Percentiles rank a stretch among this genome's conserved stretches.
Conservation (phyloP, 2,329 filamentous ascomycete species). For the Pseudofabraea citricarpa region DNA sequence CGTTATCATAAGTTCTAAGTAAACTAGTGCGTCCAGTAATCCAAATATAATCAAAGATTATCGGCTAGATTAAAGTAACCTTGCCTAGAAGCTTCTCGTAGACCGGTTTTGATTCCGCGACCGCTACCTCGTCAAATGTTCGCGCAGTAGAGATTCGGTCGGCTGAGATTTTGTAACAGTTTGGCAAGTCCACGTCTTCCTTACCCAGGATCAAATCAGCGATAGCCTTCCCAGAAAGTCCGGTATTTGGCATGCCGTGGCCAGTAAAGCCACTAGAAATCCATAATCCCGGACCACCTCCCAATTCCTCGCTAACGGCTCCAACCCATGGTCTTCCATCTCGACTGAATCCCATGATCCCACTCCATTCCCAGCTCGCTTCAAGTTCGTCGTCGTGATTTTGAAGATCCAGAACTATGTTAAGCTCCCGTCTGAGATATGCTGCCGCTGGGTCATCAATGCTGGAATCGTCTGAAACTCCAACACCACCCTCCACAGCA, state of each 20-base stretch:
- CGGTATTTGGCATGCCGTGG: slow-evolving; percentile 73
- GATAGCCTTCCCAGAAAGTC: slow-evolving; percentile 59
- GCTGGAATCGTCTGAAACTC: slow-evolving; percentile 53
- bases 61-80: too few species aligned
- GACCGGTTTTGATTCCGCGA: slow-evolving; percentile 20
- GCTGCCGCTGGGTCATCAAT: slow-evolving; percentile 42
- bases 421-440: slow-evolving; percentile 24
- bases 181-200: slow-evolving; percentile 38
- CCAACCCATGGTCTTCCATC: slow-evolving; percentile 71
- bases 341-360: slow-evolving; percentile 72
- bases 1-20: too few species aligned
- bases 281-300: slow-evolving; percentile 54
- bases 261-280: slow-evolving; percentile 65
- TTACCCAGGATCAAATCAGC: slow-evolving; percentile 52
- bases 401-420: slow-evolving; percentile 20
- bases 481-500: slow-evolving; percentile 48
- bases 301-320: slow-evolving; percentile 46
- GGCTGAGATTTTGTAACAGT: slow-evolving; percentile 28
- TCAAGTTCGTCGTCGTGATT: slow-evolving; percentile 36
- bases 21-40: too few species aligned
- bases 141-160: slow-evolving; percentile 19
- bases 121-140: slow-evolving; percentile 16
- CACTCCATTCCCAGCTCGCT: slow-evolving; percentile 59
- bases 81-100: too few species aligned
- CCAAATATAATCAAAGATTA: too few species aligned